A percentile compares a stretch with the other conserved stretches of the same genome.
Conservation (phyloP, 305 asterid genomes). For the Ajuga reptans region DNA sequence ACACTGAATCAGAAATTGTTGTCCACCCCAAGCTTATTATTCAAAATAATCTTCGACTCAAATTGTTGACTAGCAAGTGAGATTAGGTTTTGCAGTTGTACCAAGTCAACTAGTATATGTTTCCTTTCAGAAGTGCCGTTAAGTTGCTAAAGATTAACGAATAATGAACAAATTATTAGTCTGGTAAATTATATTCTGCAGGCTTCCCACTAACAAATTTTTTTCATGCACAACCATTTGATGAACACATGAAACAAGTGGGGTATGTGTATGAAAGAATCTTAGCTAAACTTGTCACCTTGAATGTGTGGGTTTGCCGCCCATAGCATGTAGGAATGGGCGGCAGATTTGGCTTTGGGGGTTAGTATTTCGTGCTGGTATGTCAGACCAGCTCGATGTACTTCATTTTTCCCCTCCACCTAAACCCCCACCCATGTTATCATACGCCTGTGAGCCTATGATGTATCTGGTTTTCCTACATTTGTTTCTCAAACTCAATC, state of each 20-base stretch:
- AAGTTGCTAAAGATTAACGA: background rate
- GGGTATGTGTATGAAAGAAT: slow-evolving; percentile 2
- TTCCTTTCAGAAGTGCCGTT: background rate
- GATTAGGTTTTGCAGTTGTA: slow-evolving; percentile 9
- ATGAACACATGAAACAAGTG: background rate
- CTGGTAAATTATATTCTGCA: slow-evolving; percentile 2
- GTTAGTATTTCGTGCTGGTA: background rate
- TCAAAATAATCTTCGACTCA: background rate
- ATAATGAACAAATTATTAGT: background rate
- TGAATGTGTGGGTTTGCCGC: background rate
- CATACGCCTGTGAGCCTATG: background rate
- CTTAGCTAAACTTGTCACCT: background rate
- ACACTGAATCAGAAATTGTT: background rate
- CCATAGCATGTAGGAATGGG: background rate
- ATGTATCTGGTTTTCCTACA: background rate
- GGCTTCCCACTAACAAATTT: background rate
- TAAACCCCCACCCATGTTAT: too few species aligned
- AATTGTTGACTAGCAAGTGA: background rate
- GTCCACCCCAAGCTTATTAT: background rate
- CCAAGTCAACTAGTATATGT: background rate
- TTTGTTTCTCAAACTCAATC: background rate
- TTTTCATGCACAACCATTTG: background rate
- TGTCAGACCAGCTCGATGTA: background rate
- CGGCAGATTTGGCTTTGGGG: background rate
- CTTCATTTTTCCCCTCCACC: background rate